These are phyloP conservation scores for Ogataea neopini DNA, from an alignment of 805 yeast genomes.

Conservation along the genomic window DNA sequence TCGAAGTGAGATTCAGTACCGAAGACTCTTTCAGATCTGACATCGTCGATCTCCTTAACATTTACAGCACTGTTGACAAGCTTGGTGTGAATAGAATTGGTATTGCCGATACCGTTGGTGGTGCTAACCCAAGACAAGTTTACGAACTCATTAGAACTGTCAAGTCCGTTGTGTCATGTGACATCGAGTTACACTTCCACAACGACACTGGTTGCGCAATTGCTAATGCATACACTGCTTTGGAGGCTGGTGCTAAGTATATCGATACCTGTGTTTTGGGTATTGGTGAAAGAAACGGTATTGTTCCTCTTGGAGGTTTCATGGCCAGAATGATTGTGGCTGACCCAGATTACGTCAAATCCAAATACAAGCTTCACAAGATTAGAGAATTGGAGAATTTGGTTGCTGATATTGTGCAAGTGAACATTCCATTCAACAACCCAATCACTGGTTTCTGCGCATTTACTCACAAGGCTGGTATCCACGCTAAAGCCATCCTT, in stretches of 20 bases:
- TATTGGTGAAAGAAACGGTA: conserved; percentile 65
- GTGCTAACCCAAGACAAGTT: conserved; percentile 65
- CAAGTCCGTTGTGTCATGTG: conserved; percentile 57
- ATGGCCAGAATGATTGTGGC: conserved; percentile 67
- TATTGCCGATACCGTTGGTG: conserved; percentile 64
- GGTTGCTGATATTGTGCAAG: conserved; percentile 60
- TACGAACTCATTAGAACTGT: conserved; percentile 59
- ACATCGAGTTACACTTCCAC: conserved; percentile 63
- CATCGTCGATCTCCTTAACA: conserved; percentile 58
- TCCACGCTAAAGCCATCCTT: conserved; percentile 61
- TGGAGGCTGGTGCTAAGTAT: conserved; percentile 62
- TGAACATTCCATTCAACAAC: conserved; percentile 60
- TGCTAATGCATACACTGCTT: conserved; percentile 63
- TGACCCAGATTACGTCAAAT: conserved; percentile 57
- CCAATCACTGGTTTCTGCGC: conserved; percentile 68
- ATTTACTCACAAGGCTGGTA: conserved; percentile 64
- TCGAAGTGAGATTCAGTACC: conserved; percentile 58
- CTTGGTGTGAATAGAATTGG: conserved; percentile 64
- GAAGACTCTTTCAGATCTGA: conserved; percentile 64
- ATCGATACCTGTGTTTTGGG: conserved; percentile 61
- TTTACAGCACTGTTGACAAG: conserved; percentile 60
- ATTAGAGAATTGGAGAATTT: conserved; percentile 58
- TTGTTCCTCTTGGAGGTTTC: conserved; percentile 60
- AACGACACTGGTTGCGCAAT: conserved; percentile 66
- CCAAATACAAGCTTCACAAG: conserved; percentile 56